Percentiles rank a stretch among this genome's conserved stretches.
These are phyloP conservation scores for Globisporangium middletonii DNA, from an alignment of 352 stramenopile species.

Conservation along the genomic window DNA sequence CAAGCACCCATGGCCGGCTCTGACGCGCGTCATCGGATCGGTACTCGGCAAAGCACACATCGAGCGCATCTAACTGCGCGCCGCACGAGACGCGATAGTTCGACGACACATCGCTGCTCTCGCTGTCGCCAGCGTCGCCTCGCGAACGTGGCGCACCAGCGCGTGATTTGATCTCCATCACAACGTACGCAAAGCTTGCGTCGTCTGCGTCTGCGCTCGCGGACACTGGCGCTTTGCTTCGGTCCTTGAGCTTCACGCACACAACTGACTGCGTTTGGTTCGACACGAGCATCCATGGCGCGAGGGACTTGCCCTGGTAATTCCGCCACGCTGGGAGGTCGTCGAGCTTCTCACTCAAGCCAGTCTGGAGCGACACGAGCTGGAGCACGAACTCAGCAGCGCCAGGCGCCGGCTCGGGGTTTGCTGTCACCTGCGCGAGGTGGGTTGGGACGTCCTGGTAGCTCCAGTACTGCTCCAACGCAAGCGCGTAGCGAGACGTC, in stretches of 20 bases:
- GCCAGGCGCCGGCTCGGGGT: constrained; percentile 7
- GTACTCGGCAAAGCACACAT: constrained; percentile 38
- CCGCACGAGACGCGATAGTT: constrained; percentile 19
- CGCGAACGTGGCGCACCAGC: not conserved
- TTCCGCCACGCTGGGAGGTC: constrained; percentile 52
- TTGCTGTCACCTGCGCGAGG: constrained; percentile 36
- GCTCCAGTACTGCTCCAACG: constrained; percentile 60
- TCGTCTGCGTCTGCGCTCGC: constrained; percentile 5
- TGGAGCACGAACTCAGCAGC: constrained; percentile 35
- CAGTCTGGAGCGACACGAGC: constrained; percentile 40
- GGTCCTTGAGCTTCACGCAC: constrained; percentile 47
- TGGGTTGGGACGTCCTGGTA: constrained; percentile 42
- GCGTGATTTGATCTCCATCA: constrained; percentile 29
- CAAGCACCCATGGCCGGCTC: constrained; percentile 25
- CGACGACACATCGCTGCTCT: constrained; percentile 6
- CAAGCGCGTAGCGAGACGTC: constrained; percentile 29
- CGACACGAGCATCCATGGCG: constrained; percentile 39
- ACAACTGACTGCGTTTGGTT: constrained; percentile 36
- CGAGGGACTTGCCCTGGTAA: constrained; percentile 34
- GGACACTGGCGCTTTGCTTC: not conserved
- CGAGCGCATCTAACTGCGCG: constrained; percentile 44
- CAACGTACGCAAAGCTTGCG: constrained; percentile 31
- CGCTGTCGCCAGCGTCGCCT: constrained; percentile 6
- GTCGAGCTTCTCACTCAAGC: constrained; percentile 37
- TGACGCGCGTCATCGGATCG: constrained; percentile 9